phyloP scores from a whole-genome alignment of 176 grass and related monocot species.

The Oryza glumipatula region DNA sequence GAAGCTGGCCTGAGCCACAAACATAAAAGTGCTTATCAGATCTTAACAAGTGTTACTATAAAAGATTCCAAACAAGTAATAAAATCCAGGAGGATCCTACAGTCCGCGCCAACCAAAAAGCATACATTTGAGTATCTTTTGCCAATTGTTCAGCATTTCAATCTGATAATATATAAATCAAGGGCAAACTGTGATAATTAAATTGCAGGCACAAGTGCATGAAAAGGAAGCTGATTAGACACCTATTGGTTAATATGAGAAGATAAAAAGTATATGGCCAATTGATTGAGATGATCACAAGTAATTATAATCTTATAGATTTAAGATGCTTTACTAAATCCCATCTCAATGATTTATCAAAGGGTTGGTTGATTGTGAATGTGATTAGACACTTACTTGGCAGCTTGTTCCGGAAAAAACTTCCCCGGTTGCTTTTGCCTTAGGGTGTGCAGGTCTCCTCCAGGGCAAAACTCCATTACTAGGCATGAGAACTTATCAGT shows the following conservation, averaged over 20 bases:
- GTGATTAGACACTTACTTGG: constrained; percentile 56
- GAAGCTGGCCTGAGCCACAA: background rate
- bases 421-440: constrained; percentile 80
- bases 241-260: background rate
- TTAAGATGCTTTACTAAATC: background rate
- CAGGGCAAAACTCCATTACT: constrained; percentile 93
- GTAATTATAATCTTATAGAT: background rate
- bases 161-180: background rate
- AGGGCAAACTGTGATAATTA: background rate
- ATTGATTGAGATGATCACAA: background rate
- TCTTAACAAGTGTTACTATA: background rate
- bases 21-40: background rate
- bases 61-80: constrained; percentile 3
- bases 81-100: background rate
- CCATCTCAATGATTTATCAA: constrained; percentile 29
- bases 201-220: background rate
- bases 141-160: background rate
- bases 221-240: constrained; percentile 17
- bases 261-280: background rate
- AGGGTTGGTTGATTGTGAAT: constrained; percentile 11
- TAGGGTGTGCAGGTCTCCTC: constrained; percentile 77
- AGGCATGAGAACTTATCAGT: constrained; percentile 85
- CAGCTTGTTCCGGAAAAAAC: constrained; percentile 69
- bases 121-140: background rate
- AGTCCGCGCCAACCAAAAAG: background rate